A percentile compares a stretch with the other conserved stretches of the same genome.
Evolutionary conservation across 176 grass and related monocot genomes (phyloP).

Genomic region (Carex myosuroides): DNA sequence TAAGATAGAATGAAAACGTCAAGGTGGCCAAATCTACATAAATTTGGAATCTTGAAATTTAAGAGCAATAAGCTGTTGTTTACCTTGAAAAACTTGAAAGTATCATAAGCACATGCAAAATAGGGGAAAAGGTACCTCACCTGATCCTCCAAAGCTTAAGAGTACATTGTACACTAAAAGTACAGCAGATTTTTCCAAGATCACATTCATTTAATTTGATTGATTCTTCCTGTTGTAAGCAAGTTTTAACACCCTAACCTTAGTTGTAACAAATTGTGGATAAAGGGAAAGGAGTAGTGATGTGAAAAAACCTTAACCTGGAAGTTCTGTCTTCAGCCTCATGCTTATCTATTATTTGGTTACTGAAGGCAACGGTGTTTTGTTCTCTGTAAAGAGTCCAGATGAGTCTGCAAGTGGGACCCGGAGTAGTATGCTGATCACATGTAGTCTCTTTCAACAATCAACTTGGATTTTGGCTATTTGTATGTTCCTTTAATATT

Average conservation of each 20-base stretch:
- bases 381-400: not conserved
- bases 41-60: not conserved
- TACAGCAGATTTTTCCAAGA: not conserved
- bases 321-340: not conserved
- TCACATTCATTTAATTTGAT: not conserved
- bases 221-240: not conserved
- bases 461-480: not conserved
- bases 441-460: not conserved
- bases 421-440: not conserved
- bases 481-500: not conserved
- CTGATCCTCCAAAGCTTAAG: not conserved
- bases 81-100: not conserved
- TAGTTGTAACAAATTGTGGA: not conserved
- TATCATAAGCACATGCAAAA: not conserved
- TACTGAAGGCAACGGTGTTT: not conserved
- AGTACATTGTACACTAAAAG: not conserved
- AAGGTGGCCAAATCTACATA: not conserved
- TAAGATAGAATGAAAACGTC: not conserved
- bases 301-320: not conserved
- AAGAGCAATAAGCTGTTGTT: not conserved
- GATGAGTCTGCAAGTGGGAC: not conserved
- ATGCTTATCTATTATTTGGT: not conserved
- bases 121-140: not conserved
- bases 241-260: not conserved
- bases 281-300: not conserved